Percentiles rank a stretch among this genome's conserved stretches.
phyloP scores from a whole-genome alignment of 257 asterid genomes.

The Gynochthodes officinalis region DNA sequence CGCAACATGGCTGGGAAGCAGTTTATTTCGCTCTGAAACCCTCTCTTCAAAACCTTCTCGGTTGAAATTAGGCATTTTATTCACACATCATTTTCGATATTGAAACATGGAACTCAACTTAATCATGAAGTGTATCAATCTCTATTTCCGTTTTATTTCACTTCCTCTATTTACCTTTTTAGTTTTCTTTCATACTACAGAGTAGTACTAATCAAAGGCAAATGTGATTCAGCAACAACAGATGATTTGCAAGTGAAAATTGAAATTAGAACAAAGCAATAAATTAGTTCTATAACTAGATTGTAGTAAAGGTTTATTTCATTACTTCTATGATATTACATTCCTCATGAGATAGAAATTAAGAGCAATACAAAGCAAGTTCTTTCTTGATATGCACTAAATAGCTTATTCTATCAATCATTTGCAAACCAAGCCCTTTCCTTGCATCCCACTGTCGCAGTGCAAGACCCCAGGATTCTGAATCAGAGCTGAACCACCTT shows the following conservation, averaged over 20 bases:
- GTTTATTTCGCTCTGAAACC: constrained; percentile 39
- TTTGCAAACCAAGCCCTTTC: constrained; percentile 56
- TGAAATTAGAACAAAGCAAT: not conserved
- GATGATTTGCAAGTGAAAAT: not conserved
- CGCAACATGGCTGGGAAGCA: constrained; percentile 55
- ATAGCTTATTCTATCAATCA: not conserved
- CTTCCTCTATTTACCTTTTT: not conserved
- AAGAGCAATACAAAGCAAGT: not conserved
- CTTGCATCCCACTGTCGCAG: constrained; percentile 40
- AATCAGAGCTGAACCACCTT: not conserved
- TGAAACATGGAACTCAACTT: not conserved
- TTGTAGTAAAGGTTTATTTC: not conserved
- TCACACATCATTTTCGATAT: not conserved
- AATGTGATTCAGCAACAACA: not conserved
- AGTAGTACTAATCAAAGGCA: not conserved
- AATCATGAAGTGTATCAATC: not conserved
- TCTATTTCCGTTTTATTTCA: not conserved
- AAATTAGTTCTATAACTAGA: not conserved
- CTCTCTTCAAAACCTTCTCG: constrained; percentile 27
- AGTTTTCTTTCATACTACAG: no score
- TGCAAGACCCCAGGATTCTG: constrained; percentile 25
- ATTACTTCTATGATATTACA: not conserved
- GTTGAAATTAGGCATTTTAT: not conserved
- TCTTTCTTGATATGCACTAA: not conserved
- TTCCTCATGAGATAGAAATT: not conserved